Base-by-base conservation (phyloP, 176 grass and related monocot species). In the Dendrocalamus sinicus region DNA sequence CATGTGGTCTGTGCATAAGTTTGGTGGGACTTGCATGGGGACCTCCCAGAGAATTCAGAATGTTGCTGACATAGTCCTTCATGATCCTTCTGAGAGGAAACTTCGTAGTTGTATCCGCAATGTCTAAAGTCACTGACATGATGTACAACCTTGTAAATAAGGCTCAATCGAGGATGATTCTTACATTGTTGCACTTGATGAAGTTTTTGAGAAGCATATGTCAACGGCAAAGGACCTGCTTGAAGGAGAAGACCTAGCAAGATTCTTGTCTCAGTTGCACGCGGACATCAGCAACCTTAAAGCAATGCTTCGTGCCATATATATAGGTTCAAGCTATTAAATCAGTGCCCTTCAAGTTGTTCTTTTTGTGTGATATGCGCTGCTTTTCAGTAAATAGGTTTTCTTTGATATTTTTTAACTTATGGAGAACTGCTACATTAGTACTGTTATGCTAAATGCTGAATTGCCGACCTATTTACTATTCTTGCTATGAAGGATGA, bases 1-100 rank as follows among this genome's bases (percentile, higher is more conserved):
- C 74, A 96, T 94, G 91, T 99, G 96, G 96, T 99, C 96, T 79
- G 92, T 99, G 52, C 93, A 99, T 82, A 99, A 99, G 87, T 99
- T 99, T 83, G 96, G 96, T 23, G 96, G 96, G 76, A 99, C 96
- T 28, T 99, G 96, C 75, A 96, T 99, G 93, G 96, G 96, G 73
- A 91, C 96, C 67, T 67, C 93, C 12, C 85, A 96, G 67, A 90
- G 92, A 90, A 96, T 99, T 85, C 96, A 99, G 88, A 94, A 83
- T 89, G 96, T 96, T 74, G 96, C 96, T 70, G 87, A 96, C 77
- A 92, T 99, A 85, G 68, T 94, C 69, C 81, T 96, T 68, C 77
- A 57, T 58, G 96, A 99, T 87, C 81, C 93, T 79, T 99, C 96
- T 22, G 90, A 96, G 82, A 92, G 90, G 76, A 99, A 99, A 79